Conservation (phyloP, 192 early-diverging fungal species). For the Podila horticola region DNA sequence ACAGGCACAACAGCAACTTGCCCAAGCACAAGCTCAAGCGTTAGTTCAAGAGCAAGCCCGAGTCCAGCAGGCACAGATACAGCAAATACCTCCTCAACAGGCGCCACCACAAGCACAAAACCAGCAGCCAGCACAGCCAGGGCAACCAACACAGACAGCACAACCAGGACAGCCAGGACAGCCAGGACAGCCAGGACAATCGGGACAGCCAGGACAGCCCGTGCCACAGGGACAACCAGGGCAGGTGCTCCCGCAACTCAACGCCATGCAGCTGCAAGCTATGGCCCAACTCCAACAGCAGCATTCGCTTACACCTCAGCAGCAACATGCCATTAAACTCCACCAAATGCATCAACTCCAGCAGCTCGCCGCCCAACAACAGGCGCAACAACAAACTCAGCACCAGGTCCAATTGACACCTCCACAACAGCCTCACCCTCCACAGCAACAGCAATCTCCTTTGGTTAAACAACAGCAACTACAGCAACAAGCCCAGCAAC, state of each 20-base stretch:
- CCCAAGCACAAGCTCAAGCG: not conserved
- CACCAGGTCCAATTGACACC: not conserved
- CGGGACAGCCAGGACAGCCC: not conserved
- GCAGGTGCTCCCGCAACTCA: not conserved
- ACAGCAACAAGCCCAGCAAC: constrained; percentile 6
- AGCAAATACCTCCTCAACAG: not conserved
- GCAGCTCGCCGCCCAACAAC: not conserved
- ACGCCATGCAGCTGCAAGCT: not conserved
- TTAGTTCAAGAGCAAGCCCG: too few species aligned
- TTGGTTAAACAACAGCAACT: constrained; percentile 5
- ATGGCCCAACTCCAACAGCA: not conserved
- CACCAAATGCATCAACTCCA: not conserved
- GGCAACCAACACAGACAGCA: not conserved
- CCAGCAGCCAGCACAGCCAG: not conserved
- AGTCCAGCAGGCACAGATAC: not conserved
- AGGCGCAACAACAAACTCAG: constrained; percentile 1
- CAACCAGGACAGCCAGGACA: not conserved
- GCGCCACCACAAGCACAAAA: not conserved
- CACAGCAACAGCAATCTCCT: constrained; percentile 3
- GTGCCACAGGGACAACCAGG: too few species aligned
- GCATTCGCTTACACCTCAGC: constrained; percentile 1
- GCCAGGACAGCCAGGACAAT: not conserved
- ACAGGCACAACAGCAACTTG: not conserved
- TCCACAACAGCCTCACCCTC: not conserved
- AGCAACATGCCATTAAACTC: not conserved